Base-by-base conservation (phyloP, 129 eudicot genomes). In the Centaurea solstitialis region DNA sequence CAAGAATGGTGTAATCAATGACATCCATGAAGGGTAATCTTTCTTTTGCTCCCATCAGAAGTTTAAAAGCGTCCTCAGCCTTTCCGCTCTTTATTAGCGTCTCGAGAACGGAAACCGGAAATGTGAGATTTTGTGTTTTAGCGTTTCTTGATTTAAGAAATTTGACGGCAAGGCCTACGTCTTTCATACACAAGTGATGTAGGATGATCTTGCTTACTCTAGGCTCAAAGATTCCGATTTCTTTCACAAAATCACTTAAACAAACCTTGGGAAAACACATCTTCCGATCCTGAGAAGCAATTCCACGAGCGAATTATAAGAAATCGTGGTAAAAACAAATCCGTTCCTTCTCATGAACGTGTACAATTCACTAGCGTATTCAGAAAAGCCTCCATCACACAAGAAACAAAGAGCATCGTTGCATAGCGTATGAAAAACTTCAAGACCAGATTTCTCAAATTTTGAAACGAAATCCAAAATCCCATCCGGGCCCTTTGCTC, bases 1-100 rank as follows among this genome's bases (percentile, higher is more conserved):
- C 82, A 68, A 96, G 18, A 70, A 85, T 76, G 24, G 97, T 79
- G 88, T 91, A 96, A 80, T 89, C 90, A 59, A 93, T 86, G 38
- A 86, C 93, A 85, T 89, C 90, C 89, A 91, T 82, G 43, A 37
- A 67, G 59, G 90, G 93, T 28, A 87, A 68, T 43, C 81, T 83
- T 73, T 78, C 79, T 76, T 88, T 81, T 62, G 88, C 89, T 70
- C 85, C 90, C 81, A 84, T 80, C 43, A 93, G 18, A 81, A 96
- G 95, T 64, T 84, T 82, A 84, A 80, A 96, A 64, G 97, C 93
- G 81, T 91, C 99, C 78, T 73, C 13, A 64, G 64, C 78, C 65
- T 86, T 84, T 5, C 92, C 90, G 18, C 82, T 82, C 74, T 84
- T 87, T 26, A 76, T 79, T 76, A 95, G 89, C 81, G 70, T 86